Evolutionary conservation across 2,329 filamentous ascomycete species (phyloP).

Genomic region (Hysterium pulicare): DNA sequence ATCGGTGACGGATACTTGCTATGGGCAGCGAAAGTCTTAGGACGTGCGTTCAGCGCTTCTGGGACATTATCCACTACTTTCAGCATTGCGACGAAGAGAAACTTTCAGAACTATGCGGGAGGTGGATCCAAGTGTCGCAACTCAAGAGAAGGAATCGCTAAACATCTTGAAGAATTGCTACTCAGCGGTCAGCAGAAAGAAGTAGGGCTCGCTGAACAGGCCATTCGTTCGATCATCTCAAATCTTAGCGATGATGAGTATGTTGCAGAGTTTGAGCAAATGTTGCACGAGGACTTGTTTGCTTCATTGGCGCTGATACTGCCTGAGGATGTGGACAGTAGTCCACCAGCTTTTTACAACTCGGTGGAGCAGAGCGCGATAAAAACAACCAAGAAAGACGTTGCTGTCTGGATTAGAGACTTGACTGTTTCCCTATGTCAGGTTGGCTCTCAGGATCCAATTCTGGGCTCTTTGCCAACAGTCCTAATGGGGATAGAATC

Average conservation of each 20-base stretch:
- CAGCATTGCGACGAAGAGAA: not conserved
- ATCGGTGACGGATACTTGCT: conserved; percentile 68
- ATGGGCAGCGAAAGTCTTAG: conserved; percentile 84
- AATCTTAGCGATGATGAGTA: conserved; percentile 22
- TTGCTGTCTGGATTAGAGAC: conserved; percentile 57
- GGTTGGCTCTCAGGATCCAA: conserved; percentile 56
- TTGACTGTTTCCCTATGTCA: conserved; percentile 57
- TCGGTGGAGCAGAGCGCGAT: conserved; percentile 17
- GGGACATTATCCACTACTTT: conserved; percentile 58
- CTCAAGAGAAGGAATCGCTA: conserved; percentile 34
- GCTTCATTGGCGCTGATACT: conserved; percentile 25
- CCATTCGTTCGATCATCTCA: conserved; percentile 29
- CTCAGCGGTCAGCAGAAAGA: conserved; percentile 38
- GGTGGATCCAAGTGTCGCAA: conserved; percentile 21
- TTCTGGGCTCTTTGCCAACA: conserved; percentile 66
- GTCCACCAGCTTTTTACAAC: conserved; percentile 6
- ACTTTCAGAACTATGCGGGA: not conserved
- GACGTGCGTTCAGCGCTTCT: conserved; percentile 66
- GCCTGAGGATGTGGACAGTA: conserved; percentile 11
- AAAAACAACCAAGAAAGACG: conserved; percentile 14
- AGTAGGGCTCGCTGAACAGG: conserved; percentile 45
- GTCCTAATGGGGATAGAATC: conserved; percentile 64
- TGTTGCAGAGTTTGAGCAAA: conserved; percentile 25
- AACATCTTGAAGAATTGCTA: conserved; percentile 34
- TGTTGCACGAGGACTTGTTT: conserved; percentile 27